These are phyloP conservation scores for Populus hybrid DNA, from an alignment of 441 rosid species.

Conservation along the genomic window DNA sequence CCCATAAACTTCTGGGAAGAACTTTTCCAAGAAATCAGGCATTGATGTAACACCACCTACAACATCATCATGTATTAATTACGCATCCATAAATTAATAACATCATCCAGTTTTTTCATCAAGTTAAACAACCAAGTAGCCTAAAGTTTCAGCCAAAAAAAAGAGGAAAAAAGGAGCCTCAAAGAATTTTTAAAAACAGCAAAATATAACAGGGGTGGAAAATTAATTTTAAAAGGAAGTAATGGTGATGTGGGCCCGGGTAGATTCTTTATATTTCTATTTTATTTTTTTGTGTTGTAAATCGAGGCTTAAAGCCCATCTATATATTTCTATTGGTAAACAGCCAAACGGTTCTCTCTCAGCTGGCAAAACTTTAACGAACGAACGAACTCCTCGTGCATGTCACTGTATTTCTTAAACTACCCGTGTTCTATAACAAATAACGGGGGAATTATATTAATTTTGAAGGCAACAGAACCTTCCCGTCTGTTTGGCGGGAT, in stretches of 20 bases:
- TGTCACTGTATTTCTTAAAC: neutral
- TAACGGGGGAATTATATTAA: neutral
- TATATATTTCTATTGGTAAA: too few species aligned
- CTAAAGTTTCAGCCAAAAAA: neutral
- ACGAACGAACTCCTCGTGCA: too few species aligned
- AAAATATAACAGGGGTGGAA: too few species aligned
- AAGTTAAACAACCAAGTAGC: neutral
- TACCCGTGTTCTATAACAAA: neutral
- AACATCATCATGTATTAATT: neutral
- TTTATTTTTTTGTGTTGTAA: too few species aligned
- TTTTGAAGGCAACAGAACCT: neutral
- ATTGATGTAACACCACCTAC: conserved; percentile 85
- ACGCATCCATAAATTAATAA: neutral
- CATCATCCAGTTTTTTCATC: neutral
- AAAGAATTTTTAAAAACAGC: neutral
- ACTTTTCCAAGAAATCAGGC: conserved; percentile 69
- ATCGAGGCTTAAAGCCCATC: too few species aligned
- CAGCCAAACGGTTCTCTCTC: neutral
- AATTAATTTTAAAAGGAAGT: neutral
- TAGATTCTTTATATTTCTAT: neutral
- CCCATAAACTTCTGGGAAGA: conserved; percentile 66
- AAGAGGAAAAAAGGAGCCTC: neutral
- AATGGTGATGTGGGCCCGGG: neutral
- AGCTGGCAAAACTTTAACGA: too few species aligned
- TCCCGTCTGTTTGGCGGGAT: conserved; percentile 21